phyloP scores from a whole-genome alignment of 208 protist species.

The Naegleria gruberi region DNA sequence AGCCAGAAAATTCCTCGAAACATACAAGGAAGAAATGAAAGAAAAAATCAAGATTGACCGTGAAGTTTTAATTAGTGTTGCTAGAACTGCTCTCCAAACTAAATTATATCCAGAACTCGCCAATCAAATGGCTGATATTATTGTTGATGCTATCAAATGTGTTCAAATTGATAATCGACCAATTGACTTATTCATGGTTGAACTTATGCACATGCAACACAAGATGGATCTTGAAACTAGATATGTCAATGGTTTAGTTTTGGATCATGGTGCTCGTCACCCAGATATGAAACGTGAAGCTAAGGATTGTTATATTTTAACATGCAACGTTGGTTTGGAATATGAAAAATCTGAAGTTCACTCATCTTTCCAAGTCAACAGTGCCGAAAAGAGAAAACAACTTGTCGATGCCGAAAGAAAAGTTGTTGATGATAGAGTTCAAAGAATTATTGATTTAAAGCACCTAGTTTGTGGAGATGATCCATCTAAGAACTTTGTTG shows the following conservation, averaged over 20 bases:
- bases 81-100: constrained; percentile 84
- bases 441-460: constrained; percentile 98
- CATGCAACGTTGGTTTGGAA: constrained; percentile 98
- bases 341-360: constrained; percentile 99
- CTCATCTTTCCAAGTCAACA: constrained; percentile 93
- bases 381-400: constrained; percentile 88
- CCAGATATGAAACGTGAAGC: constrained; percentile 94
- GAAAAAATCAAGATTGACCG: constrained; percentile 49
- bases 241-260: constrained; percentile 96
- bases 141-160: constrained; percentile 90
- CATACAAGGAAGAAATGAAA: constrained; percentile 59
- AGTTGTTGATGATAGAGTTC: constrained; percentile 90
- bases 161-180: constrained; percentile 68
- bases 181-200: constrained; percentile 98
- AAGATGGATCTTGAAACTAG: constrained; percentile 84
- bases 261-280: constrained; percentile 99
- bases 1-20: constrained; percentile 75
- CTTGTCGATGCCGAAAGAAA: constrained; percentile 93
- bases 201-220: constrained; percentile 99
- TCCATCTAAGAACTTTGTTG: constrained; percentile 90
- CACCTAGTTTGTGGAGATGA: constrained; percentile 70
- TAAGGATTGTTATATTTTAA: constrained; percentile 96
- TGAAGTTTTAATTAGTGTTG: constrained; percentile 89
- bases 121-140: constrained; percentile 73
- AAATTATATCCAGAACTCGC: constrained; percentile 73